Evolutionary conservation across 2,329 filamentous ascomycete genomes (phyloP), one percentile per base, ranked within the genome.

Genomic region (Alternaria ethzedia): DNA sequence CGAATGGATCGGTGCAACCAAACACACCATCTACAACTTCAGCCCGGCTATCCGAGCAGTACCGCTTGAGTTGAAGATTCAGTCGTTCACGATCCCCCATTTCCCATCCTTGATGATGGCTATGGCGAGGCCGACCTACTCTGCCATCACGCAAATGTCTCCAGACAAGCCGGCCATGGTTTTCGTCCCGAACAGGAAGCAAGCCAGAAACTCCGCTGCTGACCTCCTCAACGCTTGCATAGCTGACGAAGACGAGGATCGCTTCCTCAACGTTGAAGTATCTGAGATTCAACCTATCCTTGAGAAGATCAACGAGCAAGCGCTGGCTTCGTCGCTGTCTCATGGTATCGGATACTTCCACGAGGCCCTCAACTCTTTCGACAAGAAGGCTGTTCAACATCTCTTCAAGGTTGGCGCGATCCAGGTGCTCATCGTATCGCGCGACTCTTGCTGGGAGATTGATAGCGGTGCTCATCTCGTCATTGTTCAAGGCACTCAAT

Each of bases 11-110:
- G 96, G 96, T 70, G 96, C 95, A 8, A 97, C 90, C 80, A 98
- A 97, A 84, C 96, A 99, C 78, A 97, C 96, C 52, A 97, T 97
- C 68, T 99, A 95, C 86, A 99, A 99, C 83, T 99, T 99, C 83
- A 97, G 93, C 73, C 96, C 96, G 3, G 91, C 95, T 75, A 90
- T 95, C 65, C 90, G 96, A 60, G 91, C 94, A 1, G 89, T 97
- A 17, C 94, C 95, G 21, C 84, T 99, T 30, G 95, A 98, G 79
- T 87, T 99, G 61, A 94, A 97, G 78, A 91, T 99, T 51, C 96
- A 99, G 80, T 95, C 94, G 1, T 99, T 96, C 82, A 92, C 90
- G 26, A 97, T 97, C 64, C 94, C 96, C 50, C 96, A 99, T 78
- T 97, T 97, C 83, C 96, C 96, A 5, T 98, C 96, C 11, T 86